Percentiles rank a stretch among this genome's conserved stretches.
Evolutionary conservation across 2,329 filamentous ascomycete species (phyloP).

Genomic region (Pseudogymnoascus sp.): DNA sequence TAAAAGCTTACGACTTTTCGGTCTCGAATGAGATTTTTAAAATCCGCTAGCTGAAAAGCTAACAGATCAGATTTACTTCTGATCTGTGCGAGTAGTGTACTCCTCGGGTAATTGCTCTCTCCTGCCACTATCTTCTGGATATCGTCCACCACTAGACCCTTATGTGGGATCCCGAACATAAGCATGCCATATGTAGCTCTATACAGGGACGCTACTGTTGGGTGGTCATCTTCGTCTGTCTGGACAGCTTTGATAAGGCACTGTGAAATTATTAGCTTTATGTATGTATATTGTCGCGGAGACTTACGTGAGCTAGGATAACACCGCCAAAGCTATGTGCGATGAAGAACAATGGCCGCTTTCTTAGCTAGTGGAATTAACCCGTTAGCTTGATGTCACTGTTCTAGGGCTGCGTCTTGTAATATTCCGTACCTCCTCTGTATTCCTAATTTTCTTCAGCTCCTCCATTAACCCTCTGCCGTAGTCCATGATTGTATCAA

Average conservation of each 20-base stretch:
- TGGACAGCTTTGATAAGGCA: constrained; percentile 27
- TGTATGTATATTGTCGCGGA: neutral
- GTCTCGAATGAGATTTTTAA: constrained; percentile 26
- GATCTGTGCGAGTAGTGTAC: constrained; percentile 15
- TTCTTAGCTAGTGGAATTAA: constrained; percentile 18
- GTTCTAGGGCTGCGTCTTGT: neutral
- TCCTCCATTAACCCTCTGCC: constrained; percentile 18
- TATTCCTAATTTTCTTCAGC: constrained; percentile 22
- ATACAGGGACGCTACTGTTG: constrained; percentile 24
- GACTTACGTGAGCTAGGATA: constrained; percentile 33
- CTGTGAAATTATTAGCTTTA: neutral
- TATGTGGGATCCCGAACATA: constrained; percentile 34
- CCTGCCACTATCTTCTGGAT: constrained; percentile 19
- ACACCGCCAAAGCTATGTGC: constrained; percentile 37
- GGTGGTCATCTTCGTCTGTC: constrained; percentile 18
- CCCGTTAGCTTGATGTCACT: constrained; percentile 6
- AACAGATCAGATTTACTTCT: constrained; percentile 19
- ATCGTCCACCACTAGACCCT: constrained; percentile 23
- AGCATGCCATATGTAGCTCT: constrained; percentile 32
- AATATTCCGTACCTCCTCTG: constrained; percentile 17
- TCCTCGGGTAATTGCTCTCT: constrained; percentile 11
- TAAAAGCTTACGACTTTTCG: constrained; percentile 28
- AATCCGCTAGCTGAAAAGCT: constrained; percentile 20
- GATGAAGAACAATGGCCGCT: constrained; percentile 34
- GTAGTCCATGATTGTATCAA: constrained; percentile 18